Evolutionary conservation across 2,329 filamentous ascomycete species (phyloP).

Genomic region (Phaeosphaeria sp.): DNA sequence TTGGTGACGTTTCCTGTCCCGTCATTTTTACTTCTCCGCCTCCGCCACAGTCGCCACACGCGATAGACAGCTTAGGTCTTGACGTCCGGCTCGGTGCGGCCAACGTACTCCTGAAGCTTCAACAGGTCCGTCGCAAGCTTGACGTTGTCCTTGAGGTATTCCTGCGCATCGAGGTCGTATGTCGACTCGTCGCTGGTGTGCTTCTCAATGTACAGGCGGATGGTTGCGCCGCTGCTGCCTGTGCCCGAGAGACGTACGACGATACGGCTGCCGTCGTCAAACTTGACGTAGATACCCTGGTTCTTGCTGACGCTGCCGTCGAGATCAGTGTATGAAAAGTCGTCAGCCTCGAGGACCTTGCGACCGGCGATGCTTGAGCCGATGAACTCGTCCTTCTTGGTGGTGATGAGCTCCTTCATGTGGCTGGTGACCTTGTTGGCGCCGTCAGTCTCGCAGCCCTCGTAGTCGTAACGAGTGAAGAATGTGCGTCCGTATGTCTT

Average conservation of each 20-base stretch:
- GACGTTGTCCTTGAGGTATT: slow-evolving; percentile 91
- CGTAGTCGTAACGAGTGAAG: slow-evolving; percentile 99
- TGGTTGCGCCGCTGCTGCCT: slow-evolving; percentile 92
- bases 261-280: slow-evolving; percentile 92
- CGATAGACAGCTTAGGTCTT: slow-evolving; percentile 72
- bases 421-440: slow-evolving; percentile 89
- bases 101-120: slow-evolving; percentile 92
- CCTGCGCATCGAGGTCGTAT: slow-evolving; percentile 84
- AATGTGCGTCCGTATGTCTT: slow-evolving; percentile 93
- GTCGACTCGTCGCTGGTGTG: slow-evolving; percentile 82
- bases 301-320: slow-evolving; percentile 95
- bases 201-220: slow-evolving; percentile 96
- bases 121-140: slow-evolving; percentile 82
- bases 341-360: slow-evolving; percentile 87
- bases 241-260: slow-evolving; percentile 95
- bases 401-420: slow-evolving; percentile 77
- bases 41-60: not conserved
- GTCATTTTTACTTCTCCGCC: slow-evolving; percentile 6
- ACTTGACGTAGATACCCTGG: slow-evolving; percentile 94
- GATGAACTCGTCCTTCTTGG: slow-evolving; percentile 74
- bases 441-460: slow-evolving; percentile 88
- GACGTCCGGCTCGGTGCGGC: slow-evolving; percentile 91
- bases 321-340: slow-evolving; percentile 99
- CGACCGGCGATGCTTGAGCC: slow-evolving; percentile 82
- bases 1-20: not conserved